phyloP scores from a whole-genome alignment of 129 eudicot species.

The Saussurea involucrata region DNA sequence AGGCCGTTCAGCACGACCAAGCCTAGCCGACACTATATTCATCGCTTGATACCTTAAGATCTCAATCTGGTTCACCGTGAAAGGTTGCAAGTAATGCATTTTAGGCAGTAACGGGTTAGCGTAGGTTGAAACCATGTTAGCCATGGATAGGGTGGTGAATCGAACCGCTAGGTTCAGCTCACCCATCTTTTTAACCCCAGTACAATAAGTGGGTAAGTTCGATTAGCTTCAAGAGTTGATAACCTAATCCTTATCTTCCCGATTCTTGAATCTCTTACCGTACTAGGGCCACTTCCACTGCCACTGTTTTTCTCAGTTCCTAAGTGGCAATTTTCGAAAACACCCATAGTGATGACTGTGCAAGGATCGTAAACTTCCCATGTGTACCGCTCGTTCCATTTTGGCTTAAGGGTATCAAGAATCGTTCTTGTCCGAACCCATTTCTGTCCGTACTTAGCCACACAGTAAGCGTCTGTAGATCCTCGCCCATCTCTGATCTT shows the following conservation, averaged over 20 bases:
- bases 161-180: slow-evolving; percentile 53
- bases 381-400: slow-evolving; percentile 59
- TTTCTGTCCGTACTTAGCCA: slow-evolving; percentile 60
- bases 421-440: slow-evolving; percentile 66
- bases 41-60: slow-evolving; percentile 54
- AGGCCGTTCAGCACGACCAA: slow-evolving; percentile 57
- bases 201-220: slow-evolving; percentile 49
- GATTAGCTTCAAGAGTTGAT: slow-evolving; percentile 51
- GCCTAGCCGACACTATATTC: slow-evolving; percentile 40
- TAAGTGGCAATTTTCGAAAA: slow-evolving; percentile 52
- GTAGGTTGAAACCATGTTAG: slow-evolving; percentile 43
- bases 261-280: slow-evolving; percentile 32
- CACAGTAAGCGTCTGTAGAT: slow-evolving; percentile 56
- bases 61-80: slow-evolving; percentile 52
- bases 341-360: slow-evolving; percentile 51
- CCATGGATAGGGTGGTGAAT: slow-evolving; percentile 42
- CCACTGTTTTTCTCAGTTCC: slow-evolving; percentile 26
- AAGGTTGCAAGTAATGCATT: slow-evolving; percentile 52
- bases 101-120: slow-evolving; percentile 49
- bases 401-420: slow-evolving; percentile 43
- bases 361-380: slow-evolving; percentile 73
- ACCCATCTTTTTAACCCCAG: slow-evolving; percentile 58
- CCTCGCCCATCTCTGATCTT: slow-evolving; percentile 44
- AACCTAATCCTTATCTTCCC: slow-evolving; percentile 58
- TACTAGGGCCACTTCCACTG: not conserved